phyloP scores from a whole-genome alignment of 495 filamentous ascomycete species.

The Sordaria brevicollis region DNA sequence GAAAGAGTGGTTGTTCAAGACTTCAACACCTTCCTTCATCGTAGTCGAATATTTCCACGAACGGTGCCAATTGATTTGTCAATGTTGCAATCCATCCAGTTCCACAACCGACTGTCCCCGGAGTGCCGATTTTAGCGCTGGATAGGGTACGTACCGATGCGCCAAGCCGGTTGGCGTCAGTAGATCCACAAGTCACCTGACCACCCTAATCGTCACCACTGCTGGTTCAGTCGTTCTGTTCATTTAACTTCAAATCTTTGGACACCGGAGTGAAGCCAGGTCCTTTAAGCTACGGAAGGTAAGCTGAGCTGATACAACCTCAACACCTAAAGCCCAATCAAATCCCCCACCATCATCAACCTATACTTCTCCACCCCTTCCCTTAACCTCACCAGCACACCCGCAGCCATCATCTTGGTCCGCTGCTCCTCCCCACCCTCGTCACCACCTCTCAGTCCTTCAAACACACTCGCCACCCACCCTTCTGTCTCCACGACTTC shows the following conservation, averaged over 20 bases:
- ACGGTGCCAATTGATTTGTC: not conserved
- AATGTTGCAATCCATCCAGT: not conserved
- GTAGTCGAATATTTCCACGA: not conserved
- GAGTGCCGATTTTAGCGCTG: not conserved
- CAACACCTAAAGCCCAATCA: slow-evolving; percentile 43
- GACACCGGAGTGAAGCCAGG: too few species aligned
- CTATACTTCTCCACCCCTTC: slow-evolving; percentile 79
- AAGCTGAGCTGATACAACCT: too few species aligned
- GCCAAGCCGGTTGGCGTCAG: slow-evolving; percentile 17
- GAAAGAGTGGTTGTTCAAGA: not conserved
- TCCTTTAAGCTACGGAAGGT: too few species aligned
- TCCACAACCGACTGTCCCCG: not conserved
- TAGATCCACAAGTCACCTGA: slow-evolving; percentile 12
- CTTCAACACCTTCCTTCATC: not conserved
- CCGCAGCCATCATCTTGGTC: slow-evolving; percentile 66
- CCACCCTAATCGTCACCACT: slow-evolving; percentile 11
- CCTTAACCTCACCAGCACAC: slow-evolving; percentile 63
- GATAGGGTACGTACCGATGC: not conserved
- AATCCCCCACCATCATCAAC: slow-evolving; percentile 49
- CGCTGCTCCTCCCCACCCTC: slow-evolving; percentile 47
- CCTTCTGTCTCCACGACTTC: slow-evolving; percentile 47
- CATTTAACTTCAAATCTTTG: too few species aligned
- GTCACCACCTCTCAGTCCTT: slow-evolving; percentile 30
- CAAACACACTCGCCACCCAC: slow-evolving; percentile 35
- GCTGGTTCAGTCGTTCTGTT: not conserved